phyloP scores from a whole-genome alignment of 192 early-diverging fungal genomes.

The Coemansia sp. region DNA sequence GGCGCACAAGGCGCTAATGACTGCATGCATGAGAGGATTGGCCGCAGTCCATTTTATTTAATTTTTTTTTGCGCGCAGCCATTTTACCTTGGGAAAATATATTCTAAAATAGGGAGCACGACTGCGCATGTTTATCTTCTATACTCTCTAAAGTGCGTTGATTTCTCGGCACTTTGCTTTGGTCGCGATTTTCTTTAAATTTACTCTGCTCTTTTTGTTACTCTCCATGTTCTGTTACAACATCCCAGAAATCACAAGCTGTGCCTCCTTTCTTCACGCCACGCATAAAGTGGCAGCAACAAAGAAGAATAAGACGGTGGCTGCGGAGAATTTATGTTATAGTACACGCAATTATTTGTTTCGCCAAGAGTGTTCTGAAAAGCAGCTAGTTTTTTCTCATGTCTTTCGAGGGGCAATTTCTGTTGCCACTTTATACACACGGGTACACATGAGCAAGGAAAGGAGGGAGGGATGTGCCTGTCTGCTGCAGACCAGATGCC shows the following conservation, averaged over 20 bases:
- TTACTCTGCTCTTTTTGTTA: too few relatives aligned
- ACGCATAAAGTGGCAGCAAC: not conserved
- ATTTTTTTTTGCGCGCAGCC: not conserved
- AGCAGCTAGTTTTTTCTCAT: too few relatives aligned
- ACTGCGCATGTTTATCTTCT: not conserved
- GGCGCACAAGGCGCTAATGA: not conserved
- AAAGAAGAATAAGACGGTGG: not conserved
- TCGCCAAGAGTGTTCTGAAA: not conserved
- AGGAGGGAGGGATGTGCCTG: too few relatives aligned
- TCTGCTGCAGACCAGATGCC: too few relatives aligned
- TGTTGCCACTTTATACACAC: too few relatives aligned
- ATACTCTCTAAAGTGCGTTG: not conserved
- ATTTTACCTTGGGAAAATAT: not conserved
- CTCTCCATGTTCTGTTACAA: not conserved
- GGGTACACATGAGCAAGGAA: too few relatives aligned
- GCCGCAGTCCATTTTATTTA: not conserved
- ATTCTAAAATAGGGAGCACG: not conserved
- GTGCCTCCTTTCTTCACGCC: not conserved
- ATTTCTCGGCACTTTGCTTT: constrained; percentile 9
- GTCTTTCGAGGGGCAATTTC: too few relatives aligned
- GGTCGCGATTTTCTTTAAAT: not conserved
- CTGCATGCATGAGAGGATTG: constrained; percentile 3
- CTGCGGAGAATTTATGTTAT: not conserved
- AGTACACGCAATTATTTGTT: not conserved
- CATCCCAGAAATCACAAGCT: constrained; percentile 4